These are phyloP conservation scores for Colletotrichum aenigma DNA, from an alignment of 2,329 filamentous ascomycete species.

Conservation along the genomic window DNA sequence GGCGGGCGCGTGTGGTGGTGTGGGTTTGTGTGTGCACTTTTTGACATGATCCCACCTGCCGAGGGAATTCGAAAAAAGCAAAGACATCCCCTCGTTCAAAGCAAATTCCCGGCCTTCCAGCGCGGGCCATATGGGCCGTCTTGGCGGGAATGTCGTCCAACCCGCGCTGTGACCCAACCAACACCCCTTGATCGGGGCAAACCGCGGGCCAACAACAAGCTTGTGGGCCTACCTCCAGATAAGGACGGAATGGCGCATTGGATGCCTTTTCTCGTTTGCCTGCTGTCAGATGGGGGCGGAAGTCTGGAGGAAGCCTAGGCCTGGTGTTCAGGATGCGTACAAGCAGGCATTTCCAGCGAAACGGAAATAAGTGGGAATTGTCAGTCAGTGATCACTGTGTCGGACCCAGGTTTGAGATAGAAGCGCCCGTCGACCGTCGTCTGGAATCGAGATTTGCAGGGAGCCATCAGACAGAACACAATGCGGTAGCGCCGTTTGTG, in stretches of 20 bases:
- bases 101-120: background rate
- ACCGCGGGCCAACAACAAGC: background rate
- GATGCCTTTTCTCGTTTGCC: background rate
- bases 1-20: background rate
- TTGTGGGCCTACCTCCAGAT: background rate
- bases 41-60: background rate
- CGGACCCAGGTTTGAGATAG: background rate
- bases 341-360: background rate
- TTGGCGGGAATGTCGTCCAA: background rate
- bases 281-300: background rate
- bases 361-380: conserved; percentile 1
- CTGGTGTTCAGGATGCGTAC: background rate
- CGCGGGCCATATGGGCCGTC: background rate
- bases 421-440: background rate
- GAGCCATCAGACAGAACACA: background rate
- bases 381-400: background rate
- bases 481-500: background rate
- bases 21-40: background rate
- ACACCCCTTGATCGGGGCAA: background rate
- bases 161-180: background rate
- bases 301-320: background rate
- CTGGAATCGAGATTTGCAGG: background rate
- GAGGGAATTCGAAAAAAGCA: background rate
- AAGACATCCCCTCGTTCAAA: background rate
- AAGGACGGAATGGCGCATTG: background rate